Conservation (phyloP, 2,329 filamentous ascomycete genomes). For the Sclerotinia sclerotiorum region DNA sequence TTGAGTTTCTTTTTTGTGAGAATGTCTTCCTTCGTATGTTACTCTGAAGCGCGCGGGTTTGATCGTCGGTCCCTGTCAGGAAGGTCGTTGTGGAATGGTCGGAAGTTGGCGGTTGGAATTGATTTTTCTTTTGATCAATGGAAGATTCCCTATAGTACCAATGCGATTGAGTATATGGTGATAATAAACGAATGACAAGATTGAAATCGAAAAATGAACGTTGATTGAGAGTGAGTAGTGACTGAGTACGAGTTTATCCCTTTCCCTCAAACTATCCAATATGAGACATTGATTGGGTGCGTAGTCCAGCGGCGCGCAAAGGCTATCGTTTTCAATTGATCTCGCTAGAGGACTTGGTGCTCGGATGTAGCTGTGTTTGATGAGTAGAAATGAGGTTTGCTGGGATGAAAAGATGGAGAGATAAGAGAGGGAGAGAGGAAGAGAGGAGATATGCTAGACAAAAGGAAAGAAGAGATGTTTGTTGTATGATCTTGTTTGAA, state of each 20-base stretch:
- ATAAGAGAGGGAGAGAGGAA: not conserved
- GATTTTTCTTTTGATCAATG: not conserved
- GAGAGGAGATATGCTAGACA: not conserved
- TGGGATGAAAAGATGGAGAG: not conserved
- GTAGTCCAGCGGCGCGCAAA: not conserved
- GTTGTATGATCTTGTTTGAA: not conserved
- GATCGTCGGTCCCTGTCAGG: not conserved
- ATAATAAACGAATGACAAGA: not conserved
- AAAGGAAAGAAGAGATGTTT: not conserved
- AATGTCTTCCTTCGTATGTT: not conserved
- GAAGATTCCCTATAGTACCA: not conserved
- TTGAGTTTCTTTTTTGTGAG: not conserved
- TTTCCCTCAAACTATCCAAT: not conserved
- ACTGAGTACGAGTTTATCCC: not conserved
- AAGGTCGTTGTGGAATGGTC: not conserved
- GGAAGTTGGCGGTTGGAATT: constrained; percentile 1
- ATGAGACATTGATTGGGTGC: not conserved
- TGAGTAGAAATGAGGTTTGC: not conserved
- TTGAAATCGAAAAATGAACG: constrained; percentile 6
- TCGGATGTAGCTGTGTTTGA: not conserved
- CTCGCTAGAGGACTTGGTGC: not conserved
- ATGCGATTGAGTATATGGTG: not conserved
- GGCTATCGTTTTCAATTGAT: not conserved
- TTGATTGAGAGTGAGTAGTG: not conserved
- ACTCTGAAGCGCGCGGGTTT: constrained; percentile 18